A percentile compares a stretch with the other conserved stretches of the same genome.
phyloP scores from a whole-genome alignment of 2,329 filamentous ascomycete genomes.

The Nemania sp. region DNA sequence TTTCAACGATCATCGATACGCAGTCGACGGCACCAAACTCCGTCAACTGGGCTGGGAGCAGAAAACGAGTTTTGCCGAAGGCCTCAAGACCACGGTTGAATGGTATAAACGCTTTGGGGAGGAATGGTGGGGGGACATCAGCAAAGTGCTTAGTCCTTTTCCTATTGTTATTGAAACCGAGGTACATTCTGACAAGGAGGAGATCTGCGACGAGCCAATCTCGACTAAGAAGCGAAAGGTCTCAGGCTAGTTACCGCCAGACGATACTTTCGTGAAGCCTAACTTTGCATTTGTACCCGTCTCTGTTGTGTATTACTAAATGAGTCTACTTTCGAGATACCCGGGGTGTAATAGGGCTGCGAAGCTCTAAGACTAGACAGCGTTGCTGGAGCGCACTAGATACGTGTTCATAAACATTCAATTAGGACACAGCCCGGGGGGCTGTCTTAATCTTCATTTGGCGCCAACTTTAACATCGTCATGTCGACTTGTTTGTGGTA shows the following conservation, averaged over 20 bases:
- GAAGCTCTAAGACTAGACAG: slow-evolving; percentile 13
- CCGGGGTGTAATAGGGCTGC: slow-evolving; percentile 16
- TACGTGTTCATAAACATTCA: background rate
- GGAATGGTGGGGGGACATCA: slow-evolving; percentile 79
- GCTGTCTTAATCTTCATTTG: slow-evolving; percentile 12
- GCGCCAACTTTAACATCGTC: slow-evolving; percentile 8
- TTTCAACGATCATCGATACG: slow-evolving; percentile 81
- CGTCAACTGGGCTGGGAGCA: slow-evolving; percentile 76
- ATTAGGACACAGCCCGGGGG: background rate
- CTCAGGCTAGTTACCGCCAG: slow-evolving; percentile 19
- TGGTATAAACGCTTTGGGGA: slow-evolving; percentile 77
- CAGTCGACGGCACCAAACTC: slow-evolving; percentile 77
- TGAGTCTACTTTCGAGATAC: slow-evolving; percentile 29
- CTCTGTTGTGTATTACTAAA: slow-evolving; percentile 24
- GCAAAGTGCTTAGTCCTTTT: slow-evolving; percentile 75
- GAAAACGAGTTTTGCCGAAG: slow-evolving; percentile 72
- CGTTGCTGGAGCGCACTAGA: background rate
- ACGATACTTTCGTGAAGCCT: background rate
- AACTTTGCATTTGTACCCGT: slow-evolving; percentile 2
- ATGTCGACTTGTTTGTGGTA: slow-evolving; percentile 4
- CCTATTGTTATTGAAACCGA: slow-evolving; percentile 69
- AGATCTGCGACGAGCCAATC: slow-evolving; percentile 50
- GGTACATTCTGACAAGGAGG: slow-evolving; percentile 65
- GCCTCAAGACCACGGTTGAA: slow-evolving; percentile 72
- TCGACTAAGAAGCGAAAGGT: slow-evolving; percentile 49